Evolutionary conservation across 2,329 filamentous ascomycete genomes (phyloP), one percentile per base, ranked within the genome.

Genomic region (Lanzia echinophila): DNA sequence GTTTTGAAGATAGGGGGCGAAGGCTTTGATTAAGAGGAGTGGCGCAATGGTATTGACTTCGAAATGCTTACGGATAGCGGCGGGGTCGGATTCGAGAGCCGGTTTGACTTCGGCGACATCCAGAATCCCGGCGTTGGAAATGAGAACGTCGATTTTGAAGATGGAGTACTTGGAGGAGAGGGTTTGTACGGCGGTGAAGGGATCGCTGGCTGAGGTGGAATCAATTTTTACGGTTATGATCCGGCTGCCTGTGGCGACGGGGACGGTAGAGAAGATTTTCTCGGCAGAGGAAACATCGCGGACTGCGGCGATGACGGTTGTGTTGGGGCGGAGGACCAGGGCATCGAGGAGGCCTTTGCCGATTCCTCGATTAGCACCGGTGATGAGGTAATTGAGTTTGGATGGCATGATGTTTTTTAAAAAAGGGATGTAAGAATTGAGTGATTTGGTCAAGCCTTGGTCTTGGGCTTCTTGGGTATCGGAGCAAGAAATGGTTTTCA

Each of bases 91-190:
- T 3, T 63, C 57, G 1, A 72, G 65, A 0, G 63, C 62, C 7
- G 57, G 47, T 0, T 66, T 68, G 42, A 60, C 15, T 5, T 34
- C 47, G 6, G 17, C 71, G 33, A 24, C 24, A 8, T 66, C 63
- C 4, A 64, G 62, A 13, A 75, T 69, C 15, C 71, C 77, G 1
- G 77, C 75, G 60, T 80, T 80, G 43, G 76, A 72, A 52, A 81
- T 71, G 4, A 80, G 68, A 12, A 50, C 47, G 20, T 50, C 47
- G 47, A 50, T 13, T 19, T 39, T 31, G n/a, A 36, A 41, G 47
- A 50, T 50, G 36, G 33, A 17, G 15, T 50, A 19, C 1, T 13
- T 31, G 15, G 34, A 19, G 8, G 10, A 12, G 34, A 75, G 63
- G 2, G 66, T 59, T 32, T 65, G 48, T 1, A 72, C 66, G 1